Base-by-base conservation (phyloP, 1,284 basidiomycete species). In the Ceratobasidium sp. region DNA sequence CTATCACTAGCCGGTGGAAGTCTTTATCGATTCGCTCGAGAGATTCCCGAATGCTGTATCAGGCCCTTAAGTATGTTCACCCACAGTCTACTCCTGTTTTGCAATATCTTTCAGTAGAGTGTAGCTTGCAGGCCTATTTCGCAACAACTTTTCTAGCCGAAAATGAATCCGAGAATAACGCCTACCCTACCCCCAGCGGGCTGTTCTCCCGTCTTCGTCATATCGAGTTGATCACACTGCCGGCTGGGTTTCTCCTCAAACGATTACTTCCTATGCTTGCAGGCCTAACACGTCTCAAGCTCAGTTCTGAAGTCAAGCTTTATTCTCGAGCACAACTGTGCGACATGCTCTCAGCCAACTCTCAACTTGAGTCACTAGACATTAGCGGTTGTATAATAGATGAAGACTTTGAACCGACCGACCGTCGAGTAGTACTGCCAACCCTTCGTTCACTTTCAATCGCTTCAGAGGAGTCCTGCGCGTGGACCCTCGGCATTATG, bases 1-100 rank as follows among this genome's bases (percentile, higher is more conserved):
- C 72, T 13, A 18, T 42, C 15, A 28, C 46, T 13, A 4, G n/a
- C 26, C 72, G 61, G 33, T 75, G 72, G 72, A 75, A 49, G 28
- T 63, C 72, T 23, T 28, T 75, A 4, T 18, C 6, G 18, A 15
- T 64, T 40, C 28, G 53, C 49, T n/a, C 46, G 10, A n/a, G 40
- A 49, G 15, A 23, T 13, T 58, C 56, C 9, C 33, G 49, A 42
- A 42, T 33, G 26, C 20, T 72, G 18, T 60, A 46, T 33, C 33
- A 2, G 2, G 33, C 33, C 33, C 33, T 33, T 33, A 4, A 33
- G 33, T 33, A 33, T 33, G 33, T 33, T 33, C 33, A 33, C 33
- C 33, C 33, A 33, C 33, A 33, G 33, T 33, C 33, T 33, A 33
- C 33, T 33, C 33, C 33, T 33, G 33, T 4, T 33, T 33, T 33